Evolutionary conservation across 1,284 basidiomycete species (phyloP).

Genomic region (Schizopora paradoxa): DNA sequence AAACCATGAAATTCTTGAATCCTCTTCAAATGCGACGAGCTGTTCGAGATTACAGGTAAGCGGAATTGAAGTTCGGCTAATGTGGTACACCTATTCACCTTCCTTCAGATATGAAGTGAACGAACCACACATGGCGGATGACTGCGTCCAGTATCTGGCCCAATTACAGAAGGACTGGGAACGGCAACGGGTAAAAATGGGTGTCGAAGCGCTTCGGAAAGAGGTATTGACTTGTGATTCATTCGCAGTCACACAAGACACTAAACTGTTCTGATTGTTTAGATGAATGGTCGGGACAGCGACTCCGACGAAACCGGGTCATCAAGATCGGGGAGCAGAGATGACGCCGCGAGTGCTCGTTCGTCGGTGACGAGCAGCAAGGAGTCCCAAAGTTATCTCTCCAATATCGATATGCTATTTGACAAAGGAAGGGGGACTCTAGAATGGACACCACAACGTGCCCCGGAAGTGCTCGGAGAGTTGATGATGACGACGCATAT

Average conservation of each 20-base stretch:
- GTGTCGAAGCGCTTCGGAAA: conserved; percentile 74
- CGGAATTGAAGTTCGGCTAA: conserved; percentile 26
- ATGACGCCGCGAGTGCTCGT: conserved; percentile 28
- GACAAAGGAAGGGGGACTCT: conserved; percentile 59
- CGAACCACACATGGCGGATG: conserved; percentile 88
- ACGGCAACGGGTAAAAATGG: conserved; percentile 75
- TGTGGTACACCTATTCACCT: background rate
- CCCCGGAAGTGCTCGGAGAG: conserved; percentile 81
- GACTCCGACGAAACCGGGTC: conserved; percentile 53
- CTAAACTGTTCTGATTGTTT: conserved; percentile 12
- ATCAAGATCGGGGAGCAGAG: conserved; percentile 37
- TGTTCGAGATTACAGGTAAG: conserved; percentile 87
- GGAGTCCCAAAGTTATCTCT: conserved; percentile 26
- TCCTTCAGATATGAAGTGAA: conserved; percentile 69
- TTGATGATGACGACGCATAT: conserved; percentile 87
- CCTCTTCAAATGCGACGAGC: conserved; percentile 94
- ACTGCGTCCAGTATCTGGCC: conserved; percentile 89
- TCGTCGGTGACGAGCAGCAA: conserved; percentile 27
- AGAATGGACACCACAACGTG: conserved; percentile 69
- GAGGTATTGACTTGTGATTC: conserved; percentile 52
- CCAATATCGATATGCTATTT: conserved; percentile 73
- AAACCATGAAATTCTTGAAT: conserved; percentile 81
- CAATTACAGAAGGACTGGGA: conserved; percentile 98
- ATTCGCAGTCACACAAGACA: background rate
- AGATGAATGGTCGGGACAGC: conserved; percentile 64